phyloP scores from a whole-genome alignment of 495 filamentous ascomycete genomes.

The Penicillium canescens region DNA sequence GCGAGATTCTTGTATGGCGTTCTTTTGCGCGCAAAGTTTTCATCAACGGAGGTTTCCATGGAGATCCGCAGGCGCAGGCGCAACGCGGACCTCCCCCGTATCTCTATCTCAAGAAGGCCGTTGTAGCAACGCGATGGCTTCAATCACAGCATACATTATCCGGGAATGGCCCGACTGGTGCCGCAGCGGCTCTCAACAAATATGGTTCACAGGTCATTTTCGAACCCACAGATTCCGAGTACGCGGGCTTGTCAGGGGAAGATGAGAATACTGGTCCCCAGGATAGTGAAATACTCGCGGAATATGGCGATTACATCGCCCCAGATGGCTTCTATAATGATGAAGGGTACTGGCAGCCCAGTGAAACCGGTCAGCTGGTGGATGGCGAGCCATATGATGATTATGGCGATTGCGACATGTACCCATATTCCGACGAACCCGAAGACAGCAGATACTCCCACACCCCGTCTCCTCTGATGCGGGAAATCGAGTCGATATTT shows the following conservation, averaged over 20 bases:
- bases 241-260: slow-evolving; percentile 17
- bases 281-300: slow-evolving; percentile 22
- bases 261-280: slow-evolving; percentile 2
- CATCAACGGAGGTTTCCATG: slow-evolving; percentile 55
- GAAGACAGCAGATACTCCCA: slow-evolving; percentile 21
- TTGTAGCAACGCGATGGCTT: slow-evolving; percentile 41
- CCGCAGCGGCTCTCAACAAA: slow-evolving; percentile 11
- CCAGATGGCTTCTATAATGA: slow-evolving; percentile 39
- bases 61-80: slow-evolving; percentile 42
- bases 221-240: slow-evolving; percentile 35
- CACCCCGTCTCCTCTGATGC: slow-evolving; percentile 50
- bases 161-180: slow-evolving; percentile 5
- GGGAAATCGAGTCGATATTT: slow-evolving; percentile 76
- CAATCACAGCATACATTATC: slow-evolving; percentile 28
- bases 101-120: slow-evolving; percentile 43
- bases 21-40: slow-evolving; percentile 78
- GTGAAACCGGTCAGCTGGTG: slow-evolving; percentile 25
- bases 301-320: slow-evolving; percentile 40
- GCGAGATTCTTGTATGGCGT: slow-evolving; percentile 82
- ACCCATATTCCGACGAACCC: slow-evolving; percentile 33
- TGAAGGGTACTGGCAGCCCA: slow-evolving; percentile 30
- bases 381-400: slow-evolving; percentile 46
- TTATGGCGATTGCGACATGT: slow-evolving; percentile 44
- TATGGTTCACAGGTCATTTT: slow-evolving; percentile 37
- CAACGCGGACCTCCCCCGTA: slow-evolving; percentile 45